A percentile compares a stretch with the other conserved stretches of the same genome.
Conservation (phyloP, 2,329 filamentous ascomycete species). For the Cladosporium sp. region DNA sequence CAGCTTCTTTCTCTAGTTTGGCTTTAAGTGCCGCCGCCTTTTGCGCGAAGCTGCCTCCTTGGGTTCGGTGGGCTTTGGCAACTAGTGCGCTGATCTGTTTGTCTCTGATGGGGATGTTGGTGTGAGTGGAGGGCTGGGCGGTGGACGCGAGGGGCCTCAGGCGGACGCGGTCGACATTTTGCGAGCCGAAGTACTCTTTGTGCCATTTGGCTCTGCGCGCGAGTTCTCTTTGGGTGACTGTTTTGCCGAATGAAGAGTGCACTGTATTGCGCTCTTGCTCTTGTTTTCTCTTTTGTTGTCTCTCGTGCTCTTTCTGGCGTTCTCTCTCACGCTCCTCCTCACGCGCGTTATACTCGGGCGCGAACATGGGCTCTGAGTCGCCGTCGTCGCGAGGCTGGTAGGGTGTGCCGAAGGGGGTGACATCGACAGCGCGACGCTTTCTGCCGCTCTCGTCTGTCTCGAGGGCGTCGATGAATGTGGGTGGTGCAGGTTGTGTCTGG, state of each 20-base stretch:
- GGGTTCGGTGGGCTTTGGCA: background rate
- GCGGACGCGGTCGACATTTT: background rate
- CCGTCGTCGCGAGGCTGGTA: background rate
- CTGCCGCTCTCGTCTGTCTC: conserved; percentile 13
- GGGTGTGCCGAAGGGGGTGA: background rate
- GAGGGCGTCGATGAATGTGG: conserved; percentile 8
- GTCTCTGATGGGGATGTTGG: background rate
- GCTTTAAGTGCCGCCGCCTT: background rate
- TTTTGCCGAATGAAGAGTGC: background rate
- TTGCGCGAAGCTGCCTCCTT: conserved; percentile 6
- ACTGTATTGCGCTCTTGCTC: background rate
- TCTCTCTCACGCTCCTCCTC: background rate
- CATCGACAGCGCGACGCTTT: conserved; percentile 20
- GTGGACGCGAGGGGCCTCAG: background rate
- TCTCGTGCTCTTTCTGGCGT: background rate
- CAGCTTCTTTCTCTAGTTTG: conserved; percentile 11
- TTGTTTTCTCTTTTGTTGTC: background rate
- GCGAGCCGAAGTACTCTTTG: background rate
- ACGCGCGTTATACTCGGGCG: background rate
- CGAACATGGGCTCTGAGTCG: background rate
- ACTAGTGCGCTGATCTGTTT: conserved; percentile 4
- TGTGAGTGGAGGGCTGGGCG: background rate
- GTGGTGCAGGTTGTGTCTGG: background rate
- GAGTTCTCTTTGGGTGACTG: background rate
- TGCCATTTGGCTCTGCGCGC: background rate